A percentile compares a stretch with the other conserved stretches of the same genome.
phyloP scores from a whole-genome alignment of 2,329 filamentous ascomycete species.

The Acarospora socialis region DNA sequence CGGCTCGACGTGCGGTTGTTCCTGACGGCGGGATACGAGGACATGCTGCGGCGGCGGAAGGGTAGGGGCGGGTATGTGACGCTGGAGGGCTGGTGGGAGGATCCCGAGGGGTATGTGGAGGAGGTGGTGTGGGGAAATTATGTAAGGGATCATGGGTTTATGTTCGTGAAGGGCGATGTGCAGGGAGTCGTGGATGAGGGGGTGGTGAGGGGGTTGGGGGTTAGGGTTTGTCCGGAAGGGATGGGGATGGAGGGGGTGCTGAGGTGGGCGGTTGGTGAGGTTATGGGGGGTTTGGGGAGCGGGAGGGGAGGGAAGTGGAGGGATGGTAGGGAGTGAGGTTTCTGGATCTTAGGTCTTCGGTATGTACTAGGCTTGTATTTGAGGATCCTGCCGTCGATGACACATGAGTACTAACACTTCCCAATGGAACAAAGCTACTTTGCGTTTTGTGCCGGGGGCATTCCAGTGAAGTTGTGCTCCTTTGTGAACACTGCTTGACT shows the following conservation, averaged over 20 bases:
- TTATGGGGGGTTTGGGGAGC: no score
- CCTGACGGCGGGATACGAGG: slow-evolving; percentile 50
- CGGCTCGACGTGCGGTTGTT: slow-evolving; percentile 66
- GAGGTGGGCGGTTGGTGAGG: slow-evolving; percentile 61
- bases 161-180: slow-evolving; percentile 60
- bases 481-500: no score
- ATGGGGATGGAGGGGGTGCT: slow-evolving; percentile 46
- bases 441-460: no score
- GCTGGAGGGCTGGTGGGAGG: slow-evolving; percentile 77
- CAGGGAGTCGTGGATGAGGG: slow-evolving; percentile 38
- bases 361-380: no score
- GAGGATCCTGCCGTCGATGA: no score
- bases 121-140: slow-evolving; percentile 95
- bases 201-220: slow-evolving; percentile 31
- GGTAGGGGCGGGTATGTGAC: slow-evolving; percentile 33
- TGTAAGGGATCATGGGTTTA: slow-evolving; percentile 61
- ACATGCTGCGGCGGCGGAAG: slow-evolving; percentile 27
- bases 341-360: no score
- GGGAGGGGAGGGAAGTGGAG: no score
- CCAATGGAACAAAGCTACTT: no score
- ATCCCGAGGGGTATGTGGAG: slow-evolving; percentile 89
- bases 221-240: slow-evolving; percentile 18
- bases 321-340: no score
- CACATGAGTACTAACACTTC: no score
- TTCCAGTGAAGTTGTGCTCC: no score